Evolutionary conservation across 2,329 filamentous ascomycete species (phyloP).

Genomic region (Phialophora tarda): DNA sequence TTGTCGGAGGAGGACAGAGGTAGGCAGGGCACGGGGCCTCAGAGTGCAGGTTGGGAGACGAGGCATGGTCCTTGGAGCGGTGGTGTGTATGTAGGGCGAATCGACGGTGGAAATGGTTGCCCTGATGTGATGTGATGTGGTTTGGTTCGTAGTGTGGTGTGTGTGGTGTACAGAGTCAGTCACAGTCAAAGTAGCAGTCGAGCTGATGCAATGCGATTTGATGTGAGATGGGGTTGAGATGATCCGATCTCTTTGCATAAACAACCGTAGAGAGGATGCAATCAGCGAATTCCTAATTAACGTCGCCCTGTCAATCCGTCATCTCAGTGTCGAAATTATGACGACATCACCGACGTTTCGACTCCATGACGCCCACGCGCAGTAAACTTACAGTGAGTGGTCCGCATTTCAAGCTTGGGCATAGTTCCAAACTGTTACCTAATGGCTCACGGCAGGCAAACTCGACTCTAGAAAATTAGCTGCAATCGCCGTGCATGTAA

Average conservation of each 20-base stretch:
- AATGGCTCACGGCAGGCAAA: neutral
- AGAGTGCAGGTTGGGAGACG: neutral
- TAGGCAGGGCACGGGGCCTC: neutral
- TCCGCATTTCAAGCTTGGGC: neutral
- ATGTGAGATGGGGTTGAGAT: neutral
- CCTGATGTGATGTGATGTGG: neutral
- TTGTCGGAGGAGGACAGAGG: neutral
- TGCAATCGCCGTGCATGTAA: no score
- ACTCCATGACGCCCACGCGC: neutral
- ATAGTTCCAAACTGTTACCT: neutral
- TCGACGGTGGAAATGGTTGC: neutral
- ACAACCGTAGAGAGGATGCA: no score
- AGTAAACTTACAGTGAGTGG: no score
- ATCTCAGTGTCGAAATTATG: slow-evolving; percentile 1
- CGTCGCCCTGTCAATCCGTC: neutral
- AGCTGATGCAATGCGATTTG: neutral
- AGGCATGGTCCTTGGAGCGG: neutral
- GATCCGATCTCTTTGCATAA: no score
- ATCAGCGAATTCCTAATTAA: neutral
- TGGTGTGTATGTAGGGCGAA: neutral
- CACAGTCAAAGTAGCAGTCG: neutral
- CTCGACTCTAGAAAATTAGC: no score
- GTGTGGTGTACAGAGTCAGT: neutral
- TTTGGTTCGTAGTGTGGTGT: neutral
- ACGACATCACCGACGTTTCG: neutral